A percentile compares a stretch with the other conserved stretches of the same genome.
These are phyloP conservation scores for Podospora appendiculata DNA, from an alignment of 495 filamentous ascomycete species.

Conservation along the genomic window DNA sequence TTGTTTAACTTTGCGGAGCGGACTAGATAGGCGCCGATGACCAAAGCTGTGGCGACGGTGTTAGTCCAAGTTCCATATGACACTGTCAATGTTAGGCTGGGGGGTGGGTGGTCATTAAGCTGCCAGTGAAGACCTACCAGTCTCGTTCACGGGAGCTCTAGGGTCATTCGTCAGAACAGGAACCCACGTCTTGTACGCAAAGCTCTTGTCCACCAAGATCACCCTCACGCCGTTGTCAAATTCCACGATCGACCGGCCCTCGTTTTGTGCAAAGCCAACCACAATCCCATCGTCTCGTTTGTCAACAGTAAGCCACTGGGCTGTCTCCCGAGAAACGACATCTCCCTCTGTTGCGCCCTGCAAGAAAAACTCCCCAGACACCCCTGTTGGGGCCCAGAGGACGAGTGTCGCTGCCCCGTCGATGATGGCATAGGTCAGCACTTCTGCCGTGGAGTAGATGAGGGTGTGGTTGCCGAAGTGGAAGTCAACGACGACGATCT, in stretches of 20 bases:
- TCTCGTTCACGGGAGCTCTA: constrained; percentile 34
- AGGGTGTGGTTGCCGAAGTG: not conserved
- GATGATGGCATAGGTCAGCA: constrained; percentile 1
- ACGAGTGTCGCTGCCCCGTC: not conserved
- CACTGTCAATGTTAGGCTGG: no score
- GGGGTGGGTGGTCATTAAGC: no score
- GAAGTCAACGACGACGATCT: not conserved
- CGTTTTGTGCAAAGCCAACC: not conserved
- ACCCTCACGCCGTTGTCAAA: constrained; percentile 1
- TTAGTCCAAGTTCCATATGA: not conserved
- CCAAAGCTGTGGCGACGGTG: constrained; percentile 19
- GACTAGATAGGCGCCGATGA: constrained; percentile 63
- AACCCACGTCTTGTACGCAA: constrained; percentile 51
- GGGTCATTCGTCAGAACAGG: constrained; percentile 43
- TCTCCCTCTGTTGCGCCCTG: not conserved
- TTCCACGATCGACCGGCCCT: not conserved
- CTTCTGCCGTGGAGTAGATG: constrained; percentile 1
- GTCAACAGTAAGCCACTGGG: not conserved
- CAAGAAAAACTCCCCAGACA: constrained; percentile 1
- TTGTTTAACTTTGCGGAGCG: constrained; percentile 38
- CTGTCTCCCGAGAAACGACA: not conserved
- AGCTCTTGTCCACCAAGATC: constrained; percentile 38
- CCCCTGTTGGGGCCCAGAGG: not conserved
- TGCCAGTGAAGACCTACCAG: constrained; percentile 29
- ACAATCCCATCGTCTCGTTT: not conserved